Conservation (phyloP, 2,329 filamentous ascomycete genomes). For the Pseudogymnoascus sp. region DNA sequence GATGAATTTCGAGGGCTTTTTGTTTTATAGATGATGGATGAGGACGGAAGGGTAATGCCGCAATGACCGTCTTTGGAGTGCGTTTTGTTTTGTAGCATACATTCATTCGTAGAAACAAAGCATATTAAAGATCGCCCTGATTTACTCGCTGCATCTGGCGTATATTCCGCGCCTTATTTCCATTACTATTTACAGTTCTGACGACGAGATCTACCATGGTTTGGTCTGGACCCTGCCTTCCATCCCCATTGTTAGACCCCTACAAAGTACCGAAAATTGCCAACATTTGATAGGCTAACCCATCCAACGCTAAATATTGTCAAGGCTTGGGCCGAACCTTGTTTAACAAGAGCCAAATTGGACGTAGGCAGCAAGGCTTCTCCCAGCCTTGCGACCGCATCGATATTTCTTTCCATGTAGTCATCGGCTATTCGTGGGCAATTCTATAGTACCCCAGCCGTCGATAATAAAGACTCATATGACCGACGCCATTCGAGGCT, state of each 20-base stretch:
- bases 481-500: background rate
- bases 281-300: background rate
- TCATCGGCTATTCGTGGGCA: background rate
- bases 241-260: background rate
- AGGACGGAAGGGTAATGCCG: no score
- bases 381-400: background rate
- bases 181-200: no score
- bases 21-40: no score
- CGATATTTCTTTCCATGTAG: background rate
- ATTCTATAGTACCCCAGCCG: background rate
- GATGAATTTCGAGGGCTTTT: no score
- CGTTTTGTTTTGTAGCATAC: no score
- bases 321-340: background rate
- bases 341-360: background rate
- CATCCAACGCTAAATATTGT: background rate
- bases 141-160: no score
- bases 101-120: no score
- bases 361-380: background rate
- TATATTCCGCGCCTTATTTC: no score
- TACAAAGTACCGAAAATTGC: background rate
- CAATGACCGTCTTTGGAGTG: no score
- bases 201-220: no score
- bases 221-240: no score
- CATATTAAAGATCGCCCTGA: no score
- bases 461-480: background rate